Conservation (phyloP, 345 rosid genomes). For the Salix arbutifolia region DNA sequence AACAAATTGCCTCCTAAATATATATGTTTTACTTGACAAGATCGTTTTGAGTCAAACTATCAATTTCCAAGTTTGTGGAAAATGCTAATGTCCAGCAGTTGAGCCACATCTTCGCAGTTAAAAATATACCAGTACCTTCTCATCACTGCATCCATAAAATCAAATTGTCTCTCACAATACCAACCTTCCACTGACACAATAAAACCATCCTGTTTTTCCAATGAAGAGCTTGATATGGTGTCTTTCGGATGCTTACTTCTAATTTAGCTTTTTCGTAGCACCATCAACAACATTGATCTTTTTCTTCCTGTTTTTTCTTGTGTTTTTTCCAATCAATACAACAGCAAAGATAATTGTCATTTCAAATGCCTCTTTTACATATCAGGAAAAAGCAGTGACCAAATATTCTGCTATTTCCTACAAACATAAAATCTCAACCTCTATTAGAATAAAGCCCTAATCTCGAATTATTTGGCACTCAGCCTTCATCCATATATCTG, state of each 20-base stretch:
- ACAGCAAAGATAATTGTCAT: neutral
- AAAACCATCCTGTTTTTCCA: neutral
- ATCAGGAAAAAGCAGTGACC: neutral
- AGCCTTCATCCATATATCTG: neutral
- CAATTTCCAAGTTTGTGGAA: neutral
- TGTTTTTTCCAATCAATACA: neutral
- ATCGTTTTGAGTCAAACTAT: neutral
- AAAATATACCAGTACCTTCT: neutral
- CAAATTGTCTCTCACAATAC: neutral
- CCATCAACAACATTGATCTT: neutral
- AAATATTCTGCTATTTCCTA: neutral
- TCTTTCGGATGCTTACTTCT: neutral
- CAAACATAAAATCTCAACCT: neutral
- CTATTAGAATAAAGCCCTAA: neutral
- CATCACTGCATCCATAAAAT: neutral
- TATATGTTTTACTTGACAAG: neutral
- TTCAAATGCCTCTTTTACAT: neutral
- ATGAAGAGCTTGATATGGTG: neutral
- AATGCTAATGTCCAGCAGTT: neutral
- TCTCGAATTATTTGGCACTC: neutral
- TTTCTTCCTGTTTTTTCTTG: neutral
- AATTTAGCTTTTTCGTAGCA: neutral
- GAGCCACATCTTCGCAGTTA: neutral
- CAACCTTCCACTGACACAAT: neutral
- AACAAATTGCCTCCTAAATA: neutral